Evolutionary conservation across 768 basidiomycete species (phyloP), one percentile per base, ranked within the genome.

Genomic region (Auricularia sp.): DNA sequence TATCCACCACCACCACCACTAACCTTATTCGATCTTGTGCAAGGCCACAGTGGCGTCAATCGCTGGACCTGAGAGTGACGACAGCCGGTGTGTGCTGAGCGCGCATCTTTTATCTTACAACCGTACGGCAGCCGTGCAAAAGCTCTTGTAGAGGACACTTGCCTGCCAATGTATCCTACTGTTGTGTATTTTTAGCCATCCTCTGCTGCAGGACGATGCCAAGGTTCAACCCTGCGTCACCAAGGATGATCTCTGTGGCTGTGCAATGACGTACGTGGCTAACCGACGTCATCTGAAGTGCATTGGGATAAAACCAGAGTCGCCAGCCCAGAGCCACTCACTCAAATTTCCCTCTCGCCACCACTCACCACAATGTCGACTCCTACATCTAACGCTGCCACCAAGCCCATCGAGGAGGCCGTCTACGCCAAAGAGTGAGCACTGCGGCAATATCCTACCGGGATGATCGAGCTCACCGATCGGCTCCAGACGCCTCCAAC

Each of bases 391-490:
- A 34, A 34, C 56, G 16, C 24, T 24, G 56, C 56, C 24, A 59
- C 56, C 34, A 59, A 59, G 56, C 56, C 56, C 56, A 59, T 59
- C 56, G 56, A 59, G 56, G 6, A 29, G 24, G 29, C 56, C 56
- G 56, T 59, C 24, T 59, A 59, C 56, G 56, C 56, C 29, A 35
- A 59, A 24, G 34, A 59, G 56, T 59, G 18, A 42, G 39, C 24
- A 35, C 29, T 18, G 8, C 7, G 18, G 18, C 56, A 13, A 14
- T 51, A 6, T 51, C 6, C 47, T 6, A 18, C 3, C 18, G 14
- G 24, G 56, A 33, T 24, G n/a, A n/a, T n/a, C 56, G 13, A 29
- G 56, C 56, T 29, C 24, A 59, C 18, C 29, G 29, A 54, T 54
- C 56, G 29, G 24, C 56, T 33, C 56, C 24, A 59, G 56, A 24